Evolutionary conservation across 2,329 filamentous ascomycete species (phyloP).

Genomic region (Fusarium robinianum): DNA sequence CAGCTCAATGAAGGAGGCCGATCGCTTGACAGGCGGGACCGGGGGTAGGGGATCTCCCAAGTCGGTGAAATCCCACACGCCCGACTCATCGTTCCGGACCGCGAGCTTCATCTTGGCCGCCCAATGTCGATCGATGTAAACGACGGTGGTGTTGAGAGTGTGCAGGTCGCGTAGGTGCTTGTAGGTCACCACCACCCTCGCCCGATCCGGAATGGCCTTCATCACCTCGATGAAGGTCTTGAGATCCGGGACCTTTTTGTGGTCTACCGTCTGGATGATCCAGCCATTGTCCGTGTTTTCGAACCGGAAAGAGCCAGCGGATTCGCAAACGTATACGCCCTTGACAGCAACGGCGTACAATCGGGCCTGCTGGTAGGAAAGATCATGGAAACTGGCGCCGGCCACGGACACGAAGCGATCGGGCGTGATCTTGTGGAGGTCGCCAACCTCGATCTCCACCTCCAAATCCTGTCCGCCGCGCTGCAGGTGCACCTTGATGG

Average conservation of each 20-base stretch:
- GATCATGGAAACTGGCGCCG: constrained; percentile 90
- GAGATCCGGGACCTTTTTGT: constrained; percentile 86
- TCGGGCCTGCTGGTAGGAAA: constrained; percentile 97
- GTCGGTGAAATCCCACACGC: constrained; percentile 92
- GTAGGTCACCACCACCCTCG: constrained; percentile 91
- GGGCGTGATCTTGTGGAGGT: constrained; percentile 92
- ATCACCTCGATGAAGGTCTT: constrained; percentile 90
- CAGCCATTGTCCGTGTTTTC: constrained; percentile 90
- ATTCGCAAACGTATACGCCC: constrained; percentile 94
- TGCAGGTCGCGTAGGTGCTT: constrained; percentile 95
- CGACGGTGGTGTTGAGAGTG: constrained; percentile 88
- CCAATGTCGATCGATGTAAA: constrained; percentile 95
- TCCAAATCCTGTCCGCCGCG: constrained; percentile 86
- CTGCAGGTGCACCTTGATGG: constrained; percentile 82
- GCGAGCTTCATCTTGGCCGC: constrained; percentile 92
- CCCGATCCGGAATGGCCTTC: constrained; percentile 78
- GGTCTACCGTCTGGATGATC: constrained; percentile 90
- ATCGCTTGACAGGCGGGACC: constrained; percentile 70
- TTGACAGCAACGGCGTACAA: constrained; percentile 90
- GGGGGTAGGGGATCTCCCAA: constrained; percentile 81
- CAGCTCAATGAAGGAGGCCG: constrained; percentile 89
- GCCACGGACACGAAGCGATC: constrained; percentile 94
- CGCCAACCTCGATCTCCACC: constrained; percentile 81
- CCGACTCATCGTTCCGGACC: constrained; percentile 84
- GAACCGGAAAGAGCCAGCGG: constrained; percentile 91